Percentiles rank a stretch among this genome's conserved stretches.
Conservation (phyloP, 768 basidiomycete genomes). For the Chalciporus piperatus region DNA sequence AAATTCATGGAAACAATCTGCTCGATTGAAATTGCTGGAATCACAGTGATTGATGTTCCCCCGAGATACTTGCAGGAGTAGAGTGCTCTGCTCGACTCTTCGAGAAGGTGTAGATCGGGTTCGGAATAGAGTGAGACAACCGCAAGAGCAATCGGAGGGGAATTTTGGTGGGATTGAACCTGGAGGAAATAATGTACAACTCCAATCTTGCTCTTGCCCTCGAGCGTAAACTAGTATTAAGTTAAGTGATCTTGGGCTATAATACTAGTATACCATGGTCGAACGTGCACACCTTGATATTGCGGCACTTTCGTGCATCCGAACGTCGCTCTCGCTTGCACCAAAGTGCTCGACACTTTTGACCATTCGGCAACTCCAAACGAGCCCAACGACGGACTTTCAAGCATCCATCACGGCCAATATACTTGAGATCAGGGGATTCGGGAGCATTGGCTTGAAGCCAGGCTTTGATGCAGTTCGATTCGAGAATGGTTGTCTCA, state of each 20-base stretch:
- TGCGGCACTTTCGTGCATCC: conserved; percentile 4
- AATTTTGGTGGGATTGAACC: not conserved
- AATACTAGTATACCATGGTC: no score
- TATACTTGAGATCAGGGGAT: not conserved
- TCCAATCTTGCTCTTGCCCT: conserved; percentile 4
- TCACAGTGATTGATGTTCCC: not conserved
- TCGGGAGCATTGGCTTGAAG: not conserved
- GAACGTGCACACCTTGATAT: conserved; percentile 18
- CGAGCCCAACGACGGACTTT: conserved; percentile 16
- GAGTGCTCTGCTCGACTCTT: not conserved
- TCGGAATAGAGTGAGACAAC: conserved; percentile 20
- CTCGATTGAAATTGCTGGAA: not conserved
- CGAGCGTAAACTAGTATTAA: not conserved
- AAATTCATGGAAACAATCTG: conserved; percentile 8
- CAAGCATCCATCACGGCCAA: not conserved
- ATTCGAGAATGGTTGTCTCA: not conserved
- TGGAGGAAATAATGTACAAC: conserved; percentile 21
- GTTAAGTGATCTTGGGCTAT: no score
- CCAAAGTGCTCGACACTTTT: conserved; percentile 12
- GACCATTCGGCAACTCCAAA: conserved; percentile 21
- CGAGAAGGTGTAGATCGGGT: conserved; percentile 13
- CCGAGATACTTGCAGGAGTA: conserved; percentile 2
- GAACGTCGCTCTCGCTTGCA: conserved; percentile 7
- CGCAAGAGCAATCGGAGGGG: conserved; percentile 12
- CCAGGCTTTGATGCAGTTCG: not conserved